phyloP scores from a whole-genome alignment of 345 rosid genomes.

The Aegle marmelos region DNA sequence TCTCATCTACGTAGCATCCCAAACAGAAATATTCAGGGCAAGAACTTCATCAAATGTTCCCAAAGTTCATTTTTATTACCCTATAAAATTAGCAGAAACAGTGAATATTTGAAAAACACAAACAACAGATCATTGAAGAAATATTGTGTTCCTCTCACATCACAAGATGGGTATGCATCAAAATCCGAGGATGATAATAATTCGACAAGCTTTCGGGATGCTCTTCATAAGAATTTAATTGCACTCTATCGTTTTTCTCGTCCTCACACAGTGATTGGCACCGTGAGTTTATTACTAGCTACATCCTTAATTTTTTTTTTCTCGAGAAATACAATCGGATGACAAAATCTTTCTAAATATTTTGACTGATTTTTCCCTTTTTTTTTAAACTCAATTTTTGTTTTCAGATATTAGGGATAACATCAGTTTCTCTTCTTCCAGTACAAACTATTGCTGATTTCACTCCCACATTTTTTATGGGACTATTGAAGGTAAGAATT shows the following conservation, averaged over 20 bases:
- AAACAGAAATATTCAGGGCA: background rate
- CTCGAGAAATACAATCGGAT: background rate
- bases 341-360: too few species aligned
- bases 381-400: background rate
- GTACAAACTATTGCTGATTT: conserved; percentile 19
- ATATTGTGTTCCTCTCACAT: background rate
- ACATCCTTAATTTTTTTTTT: background rate
- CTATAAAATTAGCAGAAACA: background rate
- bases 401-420: conserved; percentile 16
- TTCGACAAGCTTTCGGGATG: background rate
- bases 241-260: conserved; percentile 29
- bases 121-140: too few species aligned
- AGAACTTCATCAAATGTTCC: background rate
- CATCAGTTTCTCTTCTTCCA: conserved; percentile 32
- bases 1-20: background rate
- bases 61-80: background rate
- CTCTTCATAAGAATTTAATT: background rate
- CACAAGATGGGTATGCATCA: background rate
- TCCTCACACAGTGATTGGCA: conserved; percentile 39
- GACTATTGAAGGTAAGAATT: conserved; percentile 27
- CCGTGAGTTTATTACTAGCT: conserved; percentile 16
- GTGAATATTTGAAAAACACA: background rate
- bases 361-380: background rate
- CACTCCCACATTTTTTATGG: conserved; percentile 26
- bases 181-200: background rate